Evolutionary conservation across 306 rosid genomes (phyloP).

Genomic region (Bauhinia variegata): DNA sequence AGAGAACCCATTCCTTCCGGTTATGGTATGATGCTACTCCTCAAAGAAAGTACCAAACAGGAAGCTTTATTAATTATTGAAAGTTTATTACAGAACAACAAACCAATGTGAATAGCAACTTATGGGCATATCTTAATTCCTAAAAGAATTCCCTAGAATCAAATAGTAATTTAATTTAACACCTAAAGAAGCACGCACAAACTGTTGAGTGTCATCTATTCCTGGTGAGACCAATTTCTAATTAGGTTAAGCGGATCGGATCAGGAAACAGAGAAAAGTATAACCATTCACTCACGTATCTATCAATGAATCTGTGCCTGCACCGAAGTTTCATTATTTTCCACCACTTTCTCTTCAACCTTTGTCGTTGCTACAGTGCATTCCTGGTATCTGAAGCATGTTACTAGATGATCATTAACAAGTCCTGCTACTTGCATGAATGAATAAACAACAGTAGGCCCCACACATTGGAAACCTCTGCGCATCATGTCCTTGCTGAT

Average conservation of each 20-base stretch:
- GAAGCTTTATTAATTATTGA: not conserved
- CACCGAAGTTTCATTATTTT: constrained; percentile 41
- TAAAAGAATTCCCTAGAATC: constrained; percentile 36
- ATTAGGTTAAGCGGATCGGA: constrained; percentile 43
- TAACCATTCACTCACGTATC: constrained; percentile 6
- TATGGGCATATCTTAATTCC: constrained; percentile 16
- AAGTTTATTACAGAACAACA: constrained; percentile 36
- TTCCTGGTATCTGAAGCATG: constrained; percentile 68
- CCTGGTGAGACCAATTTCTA: constrained; percentile 31
- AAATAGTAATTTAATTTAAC: constrained; percentile 7
- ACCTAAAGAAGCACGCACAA: constrained; percentile 26
- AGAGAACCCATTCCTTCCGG: too few relatives aligned
- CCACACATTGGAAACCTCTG: constrained; percentile 95
- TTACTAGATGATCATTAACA: constrained; percentile 74
- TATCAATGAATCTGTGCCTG: constrained; percentile 33
- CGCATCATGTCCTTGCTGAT: constrained; percentile 91
- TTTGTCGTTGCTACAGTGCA: constrained; percentile 43
- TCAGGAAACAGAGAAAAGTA: constrained; percentile 18
- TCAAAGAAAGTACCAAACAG: not conserved
- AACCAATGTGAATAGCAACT: constrained; percentile 32
- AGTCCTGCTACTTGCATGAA: constrained; percentile 92
- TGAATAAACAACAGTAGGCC: constrained; percentile 82
- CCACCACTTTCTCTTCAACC: constrained; percentile 36
- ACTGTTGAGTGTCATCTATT: constrained; percentile 2
- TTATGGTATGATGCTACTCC: not conserved